These are phyloP conservation scores for Polysphondylium violaceum DNA, from an alignment of 78 protist species.

Conservation along the genomic window DNA sequence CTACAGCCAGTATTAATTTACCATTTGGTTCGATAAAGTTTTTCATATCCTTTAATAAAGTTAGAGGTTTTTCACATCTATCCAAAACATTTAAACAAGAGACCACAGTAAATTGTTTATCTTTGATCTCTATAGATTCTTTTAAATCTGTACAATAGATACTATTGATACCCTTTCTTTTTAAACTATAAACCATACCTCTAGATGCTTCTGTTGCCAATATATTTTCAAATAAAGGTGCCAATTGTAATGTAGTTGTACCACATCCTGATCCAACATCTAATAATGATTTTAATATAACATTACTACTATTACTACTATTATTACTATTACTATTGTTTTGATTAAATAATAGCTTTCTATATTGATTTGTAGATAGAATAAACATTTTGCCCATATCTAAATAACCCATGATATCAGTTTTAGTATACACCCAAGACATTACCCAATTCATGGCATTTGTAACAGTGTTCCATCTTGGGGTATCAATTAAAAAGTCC, in stretches of 20 bases:
- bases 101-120: conserved; percentile 43
- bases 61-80: conserved; percentile 75
- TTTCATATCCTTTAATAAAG: conserved; percentile 60
- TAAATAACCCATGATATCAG: conserved; percentile 63
- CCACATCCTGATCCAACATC: conserved; percentile 87
- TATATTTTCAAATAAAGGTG: conserved; percentile 46
- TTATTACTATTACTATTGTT: not conserved
- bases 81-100: conserved; percentile 78
- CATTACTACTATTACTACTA: not conserved
- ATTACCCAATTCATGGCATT: conserved; percentile 24
- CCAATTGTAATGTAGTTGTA: conserved; percentile 18
- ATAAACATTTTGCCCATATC: conserved; percentile 81
- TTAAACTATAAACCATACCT: conserved; percentile 65
- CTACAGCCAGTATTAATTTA: conserved; percentile 66
- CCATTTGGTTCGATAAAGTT: conserved; percentile 46
- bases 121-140: conserved; percentile 6
- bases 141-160: conserved; percentile 24
- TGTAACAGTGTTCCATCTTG: conserved; percentile 56
- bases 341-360: conserved; percentile 1
- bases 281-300: conserved; percentile 14
- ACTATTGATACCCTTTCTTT: conserved; percentile 17
- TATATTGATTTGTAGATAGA: conserved; percentile 56
- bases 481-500: conserved; percentile 48
- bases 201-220: conserved; percentile 72
- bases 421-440: conserved; percentile 51